A percentile compares a stretch with the other conserved stretches of the same genome.
Evolutionary conservation across 1,284 basidiomycete species (phyloP).

Genomic region (Tylopilus sp.): DNA sequence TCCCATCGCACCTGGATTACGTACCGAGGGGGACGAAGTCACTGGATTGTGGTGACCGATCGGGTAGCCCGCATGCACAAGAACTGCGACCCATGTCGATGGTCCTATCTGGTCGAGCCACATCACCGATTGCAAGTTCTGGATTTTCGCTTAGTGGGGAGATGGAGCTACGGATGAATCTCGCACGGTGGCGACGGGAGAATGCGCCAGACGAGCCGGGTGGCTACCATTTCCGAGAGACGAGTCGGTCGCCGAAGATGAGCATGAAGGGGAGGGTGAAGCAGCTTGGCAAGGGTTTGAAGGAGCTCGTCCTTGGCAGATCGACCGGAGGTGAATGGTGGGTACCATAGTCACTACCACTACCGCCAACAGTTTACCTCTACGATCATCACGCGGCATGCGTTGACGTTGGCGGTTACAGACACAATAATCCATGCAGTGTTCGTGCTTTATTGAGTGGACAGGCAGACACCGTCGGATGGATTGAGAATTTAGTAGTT

Average conservation of each 20-base stretch:
- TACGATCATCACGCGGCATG: not conserved
- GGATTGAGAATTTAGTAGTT: not conserved
- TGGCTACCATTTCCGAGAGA: conserved; percentile 33
- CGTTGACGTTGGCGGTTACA: not conserved
- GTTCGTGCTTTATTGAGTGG: not conserved
- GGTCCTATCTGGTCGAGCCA: conserved; percentile 24
- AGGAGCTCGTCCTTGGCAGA: conserved; percentile 37
- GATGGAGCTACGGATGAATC: conserved; percentile 53
- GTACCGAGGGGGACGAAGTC: conserved; percentile 29
- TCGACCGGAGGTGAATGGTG: conserved; percentile 5
- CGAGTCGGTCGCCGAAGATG: conserved; percentile 20
- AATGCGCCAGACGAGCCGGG: conserved; percentile 25
- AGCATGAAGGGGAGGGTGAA: conserved; percentile 37
- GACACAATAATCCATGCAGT: not conserved
- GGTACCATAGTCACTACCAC: not conserved
- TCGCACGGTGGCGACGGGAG: conserved; percentile 42
- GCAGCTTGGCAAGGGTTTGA: conserved; percentile 42
- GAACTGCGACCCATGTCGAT: conserved; percentile 35
- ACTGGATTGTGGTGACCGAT: conserved; percentile 32
- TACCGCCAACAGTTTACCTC: not conserved
- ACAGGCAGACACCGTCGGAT: not conserved
- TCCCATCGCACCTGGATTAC: conserved; percentile 27
- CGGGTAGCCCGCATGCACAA: conserved; percentile 14
- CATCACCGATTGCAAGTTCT: conserved; percentile 18
- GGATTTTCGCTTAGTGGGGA: conserved; percentile 59